These are phyloP conservation scores for Mortierella sp. DNA, from an alignment of 371 early-diverging fungal genomes.

Conservation along the genomic window DNA sequence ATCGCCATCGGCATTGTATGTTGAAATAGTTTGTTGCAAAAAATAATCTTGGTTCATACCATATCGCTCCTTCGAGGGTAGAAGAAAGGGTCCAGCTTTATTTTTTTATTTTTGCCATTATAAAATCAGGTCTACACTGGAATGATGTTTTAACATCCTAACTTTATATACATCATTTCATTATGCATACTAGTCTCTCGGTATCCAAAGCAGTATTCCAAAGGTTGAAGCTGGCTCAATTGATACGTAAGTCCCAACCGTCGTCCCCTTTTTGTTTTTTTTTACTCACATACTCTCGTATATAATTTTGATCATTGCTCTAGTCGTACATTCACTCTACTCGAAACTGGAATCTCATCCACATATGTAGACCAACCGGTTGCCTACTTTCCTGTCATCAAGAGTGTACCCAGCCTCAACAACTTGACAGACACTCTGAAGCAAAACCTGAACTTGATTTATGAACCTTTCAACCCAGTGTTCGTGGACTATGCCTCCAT, in stretches of 20 bases:
- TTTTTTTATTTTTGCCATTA: neutral
- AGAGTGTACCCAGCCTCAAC: conserved; percentile 35
- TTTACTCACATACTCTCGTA: too few relatives aligned
- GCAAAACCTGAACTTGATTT: conserved; percentile 9
- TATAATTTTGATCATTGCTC: neutral
- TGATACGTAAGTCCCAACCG: conserved; percentile 29
- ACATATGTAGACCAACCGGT: conserved; percentile 19
- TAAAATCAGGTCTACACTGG: conserved; percentile 15
- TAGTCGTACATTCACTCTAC: conserved; percentile 25
- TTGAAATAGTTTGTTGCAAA: neutral
- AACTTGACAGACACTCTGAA: conserved; percentile 31
- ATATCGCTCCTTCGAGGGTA: neutral
- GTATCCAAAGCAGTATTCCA: conserved; percentile 49
- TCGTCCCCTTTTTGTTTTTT: too few relatives aligned
- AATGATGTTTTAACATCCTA: neutral
- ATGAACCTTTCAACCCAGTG: conserved; percentile 30
- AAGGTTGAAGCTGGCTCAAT: conserved; percentile 31
- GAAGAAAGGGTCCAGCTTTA: neutral
- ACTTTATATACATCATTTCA: neutral
- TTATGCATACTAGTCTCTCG: conserved; percentile 27
- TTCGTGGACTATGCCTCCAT: conserved; percentile 45
- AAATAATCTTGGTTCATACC: neutral
- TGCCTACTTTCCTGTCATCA: conserved; percentile 40
- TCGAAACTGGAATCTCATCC: conserved; percentile 28
- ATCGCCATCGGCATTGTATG: conserved; percentile 55